phyloP scores from a whole-genome alignment of 768 basidiomycete genomes.

The Chalciporus piperatus region DNA sequence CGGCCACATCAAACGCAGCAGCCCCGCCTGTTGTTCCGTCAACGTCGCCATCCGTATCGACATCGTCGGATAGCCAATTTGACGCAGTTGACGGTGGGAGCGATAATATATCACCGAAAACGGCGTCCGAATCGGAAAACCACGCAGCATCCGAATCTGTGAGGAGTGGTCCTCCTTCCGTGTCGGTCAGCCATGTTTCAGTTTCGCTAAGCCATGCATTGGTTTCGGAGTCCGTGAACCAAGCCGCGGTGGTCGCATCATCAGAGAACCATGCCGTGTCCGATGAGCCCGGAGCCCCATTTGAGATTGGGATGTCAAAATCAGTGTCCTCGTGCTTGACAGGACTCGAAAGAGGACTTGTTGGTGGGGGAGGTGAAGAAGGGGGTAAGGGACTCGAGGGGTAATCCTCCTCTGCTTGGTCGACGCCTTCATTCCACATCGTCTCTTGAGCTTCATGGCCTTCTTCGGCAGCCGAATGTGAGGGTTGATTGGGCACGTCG shows the following conservation, averaged over 20 bases:
- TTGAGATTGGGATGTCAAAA: slow-evolving; percentile 18
- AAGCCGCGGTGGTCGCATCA: neutral
- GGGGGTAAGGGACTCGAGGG: slow-evolving; percentile 55
- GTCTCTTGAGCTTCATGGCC: slow-evolving; percentile 15
- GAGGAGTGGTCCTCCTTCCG: slow-evolving; percentile 42
- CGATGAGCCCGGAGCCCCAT: neutral
- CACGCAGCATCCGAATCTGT: slow-evolving; percentile 36
- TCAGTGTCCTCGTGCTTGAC: neutral
- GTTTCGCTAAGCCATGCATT: slow-evolving; percentile 27
- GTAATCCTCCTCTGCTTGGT: slow-evolving; percentile 24
- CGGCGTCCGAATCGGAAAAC: slow-evolving; percentile 32
- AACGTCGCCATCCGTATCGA: slow-evolving; percentile 12
- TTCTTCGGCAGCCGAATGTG: slow-evolving; percentile 14
- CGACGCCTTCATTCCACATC: slow-evolving; percentile 5
- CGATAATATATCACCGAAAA: slow-evolving; percentile 23
- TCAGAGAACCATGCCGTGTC: slow-evolving; percentile 15
- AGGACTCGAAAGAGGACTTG: slow-evolving; percentile 44
- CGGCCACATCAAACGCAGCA: slow-evolving; percentile 13
- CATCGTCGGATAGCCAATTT: slow-evolving; percentile 29
- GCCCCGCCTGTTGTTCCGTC: slow-evolving; percentile 17
- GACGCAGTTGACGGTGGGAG: slow-evolving; percentile 17
- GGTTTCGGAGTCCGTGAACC: slow-evolving; percentile 17
- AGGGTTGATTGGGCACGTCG: slow-evolving; percentile 37
- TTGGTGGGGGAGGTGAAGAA: slow-evolving; percentile 57
- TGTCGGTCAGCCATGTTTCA: slow-evolving; percentile 28